Percentiles rank a stretch among this genome's conserved stretches.
Conservation (phyloP, 2,329 filamentous ascomycete species). For the Trichoderma sp. region DNA sequence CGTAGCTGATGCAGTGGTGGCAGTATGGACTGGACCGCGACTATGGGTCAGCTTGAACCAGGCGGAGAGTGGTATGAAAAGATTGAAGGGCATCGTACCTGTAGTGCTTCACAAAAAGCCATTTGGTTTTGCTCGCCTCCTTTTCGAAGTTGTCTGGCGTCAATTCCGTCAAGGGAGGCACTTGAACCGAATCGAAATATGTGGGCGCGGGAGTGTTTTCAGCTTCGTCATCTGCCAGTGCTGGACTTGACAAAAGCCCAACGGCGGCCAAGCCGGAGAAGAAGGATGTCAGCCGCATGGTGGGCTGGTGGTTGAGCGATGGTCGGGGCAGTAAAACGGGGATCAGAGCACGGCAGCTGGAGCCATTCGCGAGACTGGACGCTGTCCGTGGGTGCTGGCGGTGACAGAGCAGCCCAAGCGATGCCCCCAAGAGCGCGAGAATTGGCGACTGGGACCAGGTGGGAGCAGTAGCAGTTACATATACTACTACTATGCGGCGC, state of each 20-base stretch:
- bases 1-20: conserved; percentile 76
- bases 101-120: conserved; percentile 64
- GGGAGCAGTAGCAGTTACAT: neutral
- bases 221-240: conserved; percentile 31
- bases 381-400: conserved; percentile 3
- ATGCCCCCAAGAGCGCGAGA: conserved; percentile 12
- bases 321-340: neutral
- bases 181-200: conserved; percentile 66
- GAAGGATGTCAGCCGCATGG: conserved; percentile 43
- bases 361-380: conserved; percentile 20
- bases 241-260: conserved; percentile 29
- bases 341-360: neutral
- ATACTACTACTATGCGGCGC: neutral
- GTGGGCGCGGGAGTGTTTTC: conserved; percentile 51
- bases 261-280: conserved; percentile 48
- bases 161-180: conserved; percentile 66
- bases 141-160: conserved; percentile 60
- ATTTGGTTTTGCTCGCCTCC: conserved; percentile 57
- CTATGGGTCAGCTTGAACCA: conserved; percentile 32
- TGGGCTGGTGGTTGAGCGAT: conserved; percentile 26
- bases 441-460: neutral
- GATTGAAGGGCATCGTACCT: conserved; percentile 52
- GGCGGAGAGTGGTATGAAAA: neutral
- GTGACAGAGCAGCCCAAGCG: conserved; percentile 14
- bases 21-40: conserved; percentile 56